These are phyloP conservation scores for Pichia sp. DNA, from an alignment of 1,139 yeast genomes.

Conservation along the genomic window DNA sequence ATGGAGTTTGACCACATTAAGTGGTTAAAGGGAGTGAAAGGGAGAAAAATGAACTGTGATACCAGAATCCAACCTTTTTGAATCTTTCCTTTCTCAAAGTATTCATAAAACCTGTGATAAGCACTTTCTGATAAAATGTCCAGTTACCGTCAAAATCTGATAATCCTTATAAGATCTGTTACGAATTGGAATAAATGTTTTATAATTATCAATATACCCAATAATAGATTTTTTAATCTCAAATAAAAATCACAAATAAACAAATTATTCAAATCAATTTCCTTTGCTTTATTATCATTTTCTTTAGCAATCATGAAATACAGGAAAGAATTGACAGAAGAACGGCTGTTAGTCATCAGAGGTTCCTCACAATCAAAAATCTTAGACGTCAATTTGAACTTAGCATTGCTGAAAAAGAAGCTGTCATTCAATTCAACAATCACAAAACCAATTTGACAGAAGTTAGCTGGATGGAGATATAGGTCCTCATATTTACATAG, in stretches of 20 bases:
- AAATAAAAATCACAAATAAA: slow-evolving; percentile 75
- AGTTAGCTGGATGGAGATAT: too few species aligned
- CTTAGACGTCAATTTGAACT: too few species aligned
- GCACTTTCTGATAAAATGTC: slow-evolving; percentile 89
- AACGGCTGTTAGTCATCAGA: too few species aligned
- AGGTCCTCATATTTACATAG: too few species aligned
- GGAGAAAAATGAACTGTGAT: too few species aligned
- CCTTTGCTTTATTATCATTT: slow-evolving; percentile 1
- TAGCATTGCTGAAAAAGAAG: too few species aligned
- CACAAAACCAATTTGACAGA: too few species aligned
- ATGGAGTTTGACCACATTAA: slow-evolving; percentile 48
- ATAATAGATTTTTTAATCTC: slow-evolving; percentile 84
- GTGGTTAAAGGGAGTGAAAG: slow-evolving; percentile 6
- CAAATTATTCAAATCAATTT: slow-evolving; percentile 24
- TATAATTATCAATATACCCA: slow-evolving; percentile 84
- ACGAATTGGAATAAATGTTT: slow-evolving; percentile 81
- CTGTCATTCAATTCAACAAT: too few species aligned
- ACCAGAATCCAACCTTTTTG: not conserved
- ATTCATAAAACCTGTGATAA: slow-evolving; percentile 82
- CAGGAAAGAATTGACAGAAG: too few species aligned
- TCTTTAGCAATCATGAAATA: not conserved
- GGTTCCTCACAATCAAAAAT: too few species aligned
- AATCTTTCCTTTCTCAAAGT: slow-evolving; percentile 41
- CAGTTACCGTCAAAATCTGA: slow-evolving; percentile 90
- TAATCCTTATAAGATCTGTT: slow-evolving; percentile 74